Evolutionary conservation across 495 filamentous ascomycete genomes (phyloP).

Genomic region (Hyaloscypha finlandica): DNA sequence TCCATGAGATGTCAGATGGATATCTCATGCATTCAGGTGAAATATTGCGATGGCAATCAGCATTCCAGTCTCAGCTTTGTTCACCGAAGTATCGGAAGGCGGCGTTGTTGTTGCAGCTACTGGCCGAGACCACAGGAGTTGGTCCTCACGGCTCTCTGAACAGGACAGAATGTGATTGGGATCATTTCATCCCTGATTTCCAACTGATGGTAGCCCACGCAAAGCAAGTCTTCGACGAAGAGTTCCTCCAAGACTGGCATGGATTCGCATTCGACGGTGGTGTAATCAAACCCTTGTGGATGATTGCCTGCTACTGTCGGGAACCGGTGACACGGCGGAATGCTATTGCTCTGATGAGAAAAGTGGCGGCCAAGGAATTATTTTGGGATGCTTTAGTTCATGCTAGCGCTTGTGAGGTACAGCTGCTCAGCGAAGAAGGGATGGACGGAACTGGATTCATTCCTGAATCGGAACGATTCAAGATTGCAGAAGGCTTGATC

Average conservation of each 20-base stretch:
- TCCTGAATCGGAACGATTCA: neutral
- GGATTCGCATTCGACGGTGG: neutral
- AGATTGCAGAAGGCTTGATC: neutral
- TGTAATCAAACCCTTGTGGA: neutral
- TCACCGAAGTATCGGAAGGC: no score
- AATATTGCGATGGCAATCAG: no score
- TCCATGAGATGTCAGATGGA: no score
- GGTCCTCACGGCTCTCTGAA: no score
- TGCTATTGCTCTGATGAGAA: neutral
- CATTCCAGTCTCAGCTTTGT: no score
- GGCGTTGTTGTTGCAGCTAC: no score
- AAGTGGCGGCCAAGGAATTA: neutral
- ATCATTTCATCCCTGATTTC: neutral
- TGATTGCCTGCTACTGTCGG: neutral
- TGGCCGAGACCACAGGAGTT: no score
- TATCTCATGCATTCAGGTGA: no score
- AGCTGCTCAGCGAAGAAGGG: constrained; percentile 4
- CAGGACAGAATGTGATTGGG: neutral
- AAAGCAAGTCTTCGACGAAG: neutral
- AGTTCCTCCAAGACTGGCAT: neutral
- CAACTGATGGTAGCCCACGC: neutral
- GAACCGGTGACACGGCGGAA: neutral
- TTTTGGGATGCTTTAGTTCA: neutral
- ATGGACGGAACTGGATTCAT: constrained; percentile 11
- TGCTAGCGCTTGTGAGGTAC: neutral